A percentile compares a stretch with the other conserved stretches of the same genome.
Conservation (phyloP, 2,329 filamentous ascomycete genomes). For the Epichloe gansuensis region DNA sequence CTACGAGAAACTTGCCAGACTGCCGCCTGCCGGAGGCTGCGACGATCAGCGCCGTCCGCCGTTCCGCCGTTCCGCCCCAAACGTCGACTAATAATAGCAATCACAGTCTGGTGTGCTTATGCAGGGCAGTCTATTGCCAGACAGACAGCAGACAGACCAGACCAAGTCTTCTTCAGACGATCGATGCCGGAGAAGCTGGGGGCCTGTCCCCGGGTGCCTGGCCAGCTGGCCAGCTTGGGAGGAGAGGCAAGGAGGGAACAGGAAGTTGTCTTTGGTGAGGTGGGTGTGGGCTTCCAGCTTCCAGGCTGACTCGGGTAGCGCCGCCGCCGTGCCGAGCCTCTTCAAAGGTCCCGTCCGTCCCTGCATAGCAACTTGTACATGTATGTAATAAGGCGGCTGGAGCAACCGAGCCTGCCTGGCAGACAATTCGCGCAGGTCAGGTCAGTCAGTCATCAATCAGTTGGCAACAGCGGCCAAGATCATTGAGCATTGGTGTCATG, state of each 20-base stretch:
- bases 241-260: too few relatives aligned
- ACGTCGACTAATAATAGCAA: too few relatives aligned
- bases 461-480: not conserved
- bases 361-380: not conserved
- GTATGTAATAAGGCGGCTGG: too few relatives aligned
- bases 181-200: too few relatives aligned
- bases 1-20: not conserved
- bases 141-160: too few relatives aligned
- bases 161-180: too few relatives aligned
- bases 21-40: constrained; percentile 7
- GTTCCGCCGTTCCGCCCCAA: not conserved
- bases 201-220: too few relatives aligned
- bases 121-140: not conserved
- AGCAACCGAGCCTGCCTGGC: not conserved
- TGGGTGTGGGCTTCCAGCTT: not conserved
- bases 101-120: not conserved
- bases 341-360: not conserved
- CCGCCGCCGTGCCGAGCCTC: constrained; percentile 7
- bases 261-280: not conserved
- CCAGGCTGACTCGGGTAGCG: constrained; percentile 5
- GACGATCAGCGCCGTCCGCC: constrained; percentile 3
- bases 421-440: not conserved
- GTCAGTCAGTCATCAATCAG: not conserved
- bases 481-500: too few relatives aligned
- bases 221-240: too few relatives aligned